A percentile compares a stretch with the other conserved stretches of the same genome.
Conservation (phyloP, 1,139 yeast species). For the Suhomyces bribrorum region DNA sequence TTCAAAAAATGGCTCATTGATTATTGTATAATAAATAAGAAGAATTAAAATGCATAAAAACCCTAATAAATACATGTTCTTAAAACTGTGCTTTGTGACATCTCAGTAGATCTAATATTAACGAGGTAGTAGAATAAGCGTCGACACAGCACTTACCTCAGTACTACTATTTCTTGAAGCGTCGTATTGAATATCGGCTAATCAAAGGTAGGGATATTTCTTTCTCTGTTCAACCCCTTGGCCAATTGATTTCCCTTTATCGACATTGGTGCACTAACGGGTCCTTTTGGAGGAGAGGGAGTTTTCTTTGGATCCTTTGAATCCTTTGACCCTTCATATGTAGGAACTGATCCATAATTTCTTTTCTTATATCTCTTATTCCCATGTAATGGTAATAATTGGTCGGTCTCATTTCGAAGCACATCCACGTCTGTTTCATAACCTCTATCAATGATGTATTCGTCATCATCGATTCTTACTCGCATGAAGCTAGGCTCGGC, state of each 20-base stretch:
- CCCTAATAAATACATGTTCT: too few relatives aligned
- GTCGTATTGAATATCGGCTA: background rate
- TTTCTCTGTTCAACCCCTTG: conserved; percentile 31
- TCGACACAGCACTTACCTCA: too few relatives aligned
- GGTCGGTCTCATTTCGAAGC: conserved; percentile 34
- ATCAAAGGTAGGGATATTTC: conserved; percentile 32
- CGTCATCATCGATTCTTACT: conserved; percentile 33
- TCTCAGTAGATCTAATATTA: too few relatives aligned
- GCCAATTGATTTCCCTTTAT: conserved; percentile 26
- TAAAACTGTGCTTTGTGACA: too few relatives aligned
- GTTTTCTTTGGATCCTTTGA: background rate
- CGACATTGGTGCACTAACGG: conserved; percentile 22
- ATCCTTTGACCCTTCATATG: background rate
- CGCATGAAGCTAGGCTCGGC: conserved; percentile 41
- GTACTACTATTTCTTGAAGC: too few relatives aligned
- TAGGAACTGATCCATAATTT: conserved; percentile 17
- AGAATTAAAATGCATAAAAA: background rate
- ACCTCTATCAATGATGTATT: conserved; percentile 35
- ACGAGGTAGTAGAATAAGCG: too few relatives aligned
- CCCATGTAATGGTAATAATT: conserved; percentile 30
- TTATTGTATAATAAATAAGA: background rate
- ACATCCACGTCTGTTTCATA: conserved; percentile 50
- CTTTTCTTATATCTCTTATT: conserved; percentile 18
- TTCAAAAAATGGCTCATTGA: background rate
- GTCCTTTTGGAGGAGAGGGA: conserved; percentile 8